Evolutionary conservation across 495 filamentous ascomycete genomes (phyloP).

Genomic region (Aspergillus funiculosus): DNA sequence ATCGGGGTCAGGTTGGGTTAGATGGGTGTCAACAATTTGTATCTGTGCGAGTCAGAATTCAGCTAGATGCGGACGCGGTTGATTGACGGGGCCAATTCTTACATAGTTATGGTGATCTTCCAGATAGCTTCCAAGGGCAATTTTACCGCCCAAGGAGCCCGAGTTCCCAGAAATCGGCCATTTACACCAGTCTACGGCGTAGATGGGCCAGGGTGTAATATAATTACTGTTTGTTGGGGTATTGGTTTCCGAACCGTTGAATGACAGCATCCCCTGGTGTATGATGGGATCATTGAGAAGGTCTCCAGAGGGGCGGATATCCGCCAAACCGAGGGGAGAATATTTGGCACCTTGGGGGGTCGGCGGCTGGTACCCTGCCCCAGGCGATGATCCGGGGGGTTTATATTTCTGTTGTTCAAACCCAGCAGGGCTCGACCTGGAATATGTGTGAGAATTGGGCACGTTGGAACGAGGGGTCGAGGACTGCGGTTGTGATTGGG

Average conservation of each 20-base stretch:
- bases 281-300: conserved; percentile 59
- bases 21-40: conserved; percentile 89
- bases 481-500: conserved; percentile 46
- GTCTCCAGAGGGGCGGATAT: conserved; percentile 77
- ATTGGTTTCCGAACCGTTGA: conserved; percentile 42
- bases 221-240: conserved; percentile 76
- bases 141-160: conserved; percentile 72
- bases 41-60: conserved; percentile 54
- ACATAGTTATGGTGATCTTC: conserved; percentile 99
- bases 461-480: conserved; percentile 61
- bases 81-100: conserved; percentile 20
- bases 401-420: conserved; percentile 67
- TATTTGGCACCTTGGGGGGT: conserved; percentile 68
- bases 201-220: conserved; percentile 89
- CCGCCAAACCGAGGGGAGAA: conserved; percentile 82
- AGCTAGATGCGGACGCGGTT: not conserved
- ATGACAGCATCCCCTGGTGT: conserved; percentile 34
- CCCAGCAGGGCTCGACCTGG: conserved; percentile 77
- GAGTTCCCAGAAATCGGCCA: conserved; percentile 72
- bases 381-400: conserved; percentile 64
- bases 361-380: conserved; percentile 59
- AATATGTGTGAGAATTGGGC: conserved; percentile 63
- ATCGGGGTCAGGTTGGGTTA: conserved; percentile 64
- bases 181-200: conserved; percentile 99
- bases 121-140: conserved; percentile 91